Evolutionary conservation across 2,329 filamentous ascomycete genomes (phyloP), one percentile per base, ranked within the genome.

Genomic region (Aspergillus udagawae): DNA sequence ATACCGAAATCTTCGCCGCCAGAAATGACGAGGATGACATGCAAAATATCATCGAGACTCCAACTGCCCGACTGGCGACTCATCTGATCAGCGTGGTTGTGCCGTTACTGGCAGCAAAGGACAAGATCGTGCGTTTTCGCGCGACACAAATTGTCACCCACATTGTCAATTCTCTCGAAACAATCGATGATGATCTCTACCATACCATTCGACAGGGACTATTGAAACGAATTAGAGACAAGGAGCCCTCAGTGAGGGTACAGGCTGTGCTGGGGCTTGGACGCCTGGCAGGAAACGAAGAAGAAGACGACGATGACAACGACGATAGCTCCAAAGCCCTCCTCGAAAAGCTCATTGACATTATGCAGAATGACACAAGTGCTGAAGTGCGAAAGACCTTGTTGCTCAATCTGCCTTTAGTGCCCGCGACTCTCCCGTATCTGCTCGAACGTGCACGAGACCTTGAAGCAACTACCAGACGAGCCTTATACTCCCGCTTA

Each of bases 201-300:
- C 86, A 92, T 65, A 84, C 91, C 58, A 81, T 97, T 59, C 85
- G 91, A 53, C 83, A 90, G 53, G 89, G 88, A 0, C 79, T 99
- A 41, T 78, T 96, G 48, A 95, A 90, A 75, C 84, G 94, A 35
- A 88, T 97, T 52, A 86, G 91, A 63, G 94, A 99, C 76, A 97
- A 97, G 75, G 94, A 99, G 72, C 85, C 92, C 6, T 90, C 92
- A 71, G 91, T 99, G 8, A 86, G 94, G 58, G 87, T 94, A 5
- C 94, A 99, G 73, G 94, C 94, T 6, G 91, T 96, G 1, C 81
- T 96, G 60, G 93, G 92, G 4, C 81, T 99, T n/a, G 90, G 91
- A 6, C 84, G 92, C 32, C 80, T 97, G 52, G 91, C 91, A 6
- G 88, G 88, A 23, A 91, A 91, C 65, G 86, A 89, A 63, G 77